These are phyloP conservation scores for Grosmannia clavigera DNA, from an alignment of 2,329 filamentous ascomycete species.

Conservation along the genomic window DNA sequence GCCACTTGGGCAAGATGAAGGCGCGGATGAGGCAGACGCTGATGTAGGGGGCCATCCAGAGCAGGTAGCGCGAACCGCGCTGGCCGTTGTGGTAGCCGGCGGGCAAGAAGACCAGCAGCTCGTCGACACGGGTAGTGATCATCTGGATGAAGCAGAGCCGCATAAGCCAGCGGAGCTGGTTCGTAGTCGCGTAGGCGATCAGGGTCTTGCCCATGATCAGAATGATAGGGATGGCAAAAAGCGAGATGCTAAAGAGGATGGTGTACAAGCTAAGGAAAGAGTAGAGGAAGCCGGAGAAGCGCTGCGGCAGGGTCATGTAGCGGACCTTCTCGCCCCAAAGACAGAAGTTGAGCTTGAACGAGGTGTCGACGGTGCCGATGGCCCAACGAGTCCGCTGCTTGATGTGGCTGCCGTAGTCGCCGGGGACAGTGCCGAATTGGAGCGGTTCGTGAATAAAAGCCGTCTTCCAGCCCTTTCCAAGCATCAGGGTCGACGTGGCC, in stretches of 20 bases:
- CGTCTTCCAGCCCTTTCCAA: constrained; percentile 49
- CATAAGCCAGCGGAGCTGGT: constrained; percentile 46
- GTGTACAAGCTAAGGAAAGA: constrained; percentile 43
- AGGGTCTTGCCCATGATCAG: constrained; percentile 41
- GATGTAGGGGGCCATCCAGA: constrained; percentile 53
- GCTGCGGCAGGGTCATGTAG: constrained; percentile 42
- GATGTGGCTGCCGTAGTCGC: constrained; percentile 40
- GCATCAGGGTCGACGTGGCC: constrained; percentile 43
- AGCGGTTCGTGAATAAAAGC: constrained; percentile 47
- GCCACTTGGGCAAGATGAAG: constrained; percentile 45
- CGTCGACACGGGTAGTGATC: constrained; percentile 40
- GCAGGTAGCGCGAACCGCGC: constrained; percentile 40
- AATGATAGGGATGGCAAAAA: constrained; percentile 48
- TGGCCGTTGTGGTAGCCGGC: constrained; percentile 47
- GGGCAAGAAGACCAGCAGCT: constrained; percentile 45
- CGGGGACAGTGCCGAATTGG: constrained; percentile 47
- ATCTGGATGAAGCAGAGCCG: constrained; percentile 40
- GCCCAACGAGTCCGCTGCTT: constrained; percentile 47
- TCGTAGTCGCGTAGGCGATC: constrained; percentile 39
- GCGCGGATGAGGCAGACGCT: constrained; percentile 44
- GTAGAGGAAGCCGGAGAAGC: constrained; percentile 47
- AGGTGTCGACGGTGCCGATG: constrained; percentile 44
- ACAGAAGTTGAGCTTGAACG: constrained; percentile 48
- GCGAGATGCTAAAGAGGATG: constrained; percentile 34
- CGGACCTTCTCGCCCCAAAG: constrained; percentile 39